Evolutionary conservation across 805 yeast genomes (phyloP).

Genomic region (Candida sanyiensis): DNA sequence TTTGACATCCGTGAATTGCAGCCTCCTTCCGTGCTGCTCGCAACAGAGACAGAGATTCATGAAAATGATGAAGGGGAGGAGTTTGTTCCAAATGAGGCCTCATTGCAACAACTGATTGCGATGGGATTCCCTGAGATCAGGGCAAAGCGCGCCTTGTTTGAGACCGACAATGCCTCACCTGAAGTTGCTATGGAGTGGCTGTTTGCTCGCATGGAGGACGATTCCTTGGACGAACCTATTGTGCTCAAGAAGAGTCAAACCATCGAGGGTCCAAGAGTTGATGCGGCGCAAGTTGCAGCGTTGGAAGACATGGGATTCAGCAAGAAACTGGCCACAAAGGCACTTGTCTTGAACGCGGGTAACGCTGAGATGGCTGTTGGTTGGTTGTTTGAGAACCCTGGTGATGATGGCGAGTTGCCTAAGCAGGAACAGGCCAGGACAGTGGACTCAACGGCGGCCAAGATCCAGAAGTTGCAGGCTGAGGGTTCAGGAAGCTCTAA

Average conservation of each 20-base stretch:
- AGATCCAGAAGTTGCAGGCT: conserved; percentile 5
- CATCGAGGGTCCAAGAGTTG: conserved; percentile 17
- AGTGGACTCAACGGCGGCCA: conserved; percentile 10
- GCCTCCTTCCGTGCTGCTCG: conserved; percentile 37
- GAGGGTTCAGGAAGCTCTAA: conserved; percentile 14
- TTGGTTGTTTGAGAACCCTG: conserved; percentile 83
- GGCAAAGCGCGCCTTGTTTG: conserved; percentile 58
- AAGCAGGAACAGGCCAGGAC: conserved; percentile 13
- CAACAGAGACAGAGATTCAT: conserved; percentile 30
- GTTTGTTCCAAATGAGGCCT: conserved; percentile 53
- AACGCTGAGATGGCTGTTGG: conserved; percentile 78
- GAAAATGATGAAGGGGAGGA: conserved; percentile 23
- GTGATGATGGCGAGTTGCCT: conserved; percentile 60
- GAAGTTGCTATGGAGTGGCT: conserved; percentile 90
- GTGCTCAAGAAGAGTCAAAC: conserved; percentile 8
- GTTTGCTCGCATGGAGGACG: conserved; percentile 82
- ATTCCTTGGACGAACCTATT: conserved; percentile 54
- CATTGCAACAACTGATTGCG: conserved; percentile 47
- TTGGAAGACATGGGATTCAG: conserved; percentile 77
- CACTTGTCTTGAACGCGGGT: conserved; percentile 51
- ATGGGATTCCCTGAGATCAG: conserved; percentile 88
- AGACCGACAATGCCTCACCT: conserved; percentile 48
- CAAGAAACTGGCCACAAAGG: conserved; percentile 59
- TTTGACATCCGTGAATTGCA: conserved; percentile 44
- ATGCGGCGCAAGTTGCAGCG: conserved; percentile 38